Evolutionary conservation across 2,329 filamentous ascomycete genomes (phyloP).

Genomic region (Venturia oleaginea): DNA sequence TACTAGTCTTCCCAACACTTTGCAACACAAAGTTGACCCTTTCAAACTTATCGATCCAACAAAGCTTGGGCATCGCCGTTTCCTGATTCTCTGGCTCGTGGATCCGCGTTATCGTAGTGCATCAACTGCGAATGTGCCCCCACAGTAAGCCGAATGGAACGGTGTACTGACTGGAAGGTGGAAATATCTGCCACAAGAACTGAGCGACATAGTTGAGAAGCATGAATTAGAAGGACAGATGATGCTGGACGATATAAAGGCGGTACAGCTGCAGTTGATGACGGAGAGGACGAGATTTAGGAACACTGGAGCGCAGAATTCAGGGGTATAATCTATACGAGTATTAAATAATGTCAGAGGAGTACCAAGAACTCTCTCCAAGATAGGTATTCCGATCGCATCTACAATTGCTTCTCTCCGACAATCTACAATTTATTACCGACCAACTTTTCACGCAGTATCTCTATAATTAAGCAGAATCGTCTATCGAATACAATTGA

Average conservation of each 20-base stretch:
- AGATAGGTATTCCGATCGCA: too few species aligned
- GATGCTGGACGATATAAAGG: not conserved
- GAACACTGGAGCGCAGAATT: not conserved
- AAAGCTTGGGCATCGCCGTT: slow-evolving; percentile 45
- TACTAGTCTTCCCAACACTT: slow-evolving; percentile 1
- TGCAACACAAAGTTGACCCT: slow-evolving; percentile 43
- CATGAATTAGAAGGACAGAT: not conserved
- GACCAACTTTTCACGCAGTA: too few species aligned
- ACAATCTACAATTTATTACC: too few species aligned
- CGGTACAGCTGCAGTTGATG: not conserved
- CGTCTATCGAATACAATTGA: too few species aligned
- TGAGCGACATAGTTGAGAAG: not conserved
- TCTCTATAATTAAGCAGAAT: too few species aligned
- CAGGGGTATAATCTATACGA: not conserved
- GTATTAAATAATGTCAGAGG: not conserved
- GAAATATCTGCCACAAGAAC: too few species aligned
- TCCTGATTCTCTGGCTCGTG: slow-evolving; percentile 50
- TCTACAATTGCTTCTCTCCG: too few species aligned
- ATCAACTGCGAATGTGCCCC: slow-evolving; percentile 43
- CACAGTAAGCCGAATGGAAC: slow-evolving; percentile 38
- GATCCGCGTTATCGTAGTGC: slow-evolving; percentile 45
- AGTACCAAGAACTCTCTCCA: too few species aligned
- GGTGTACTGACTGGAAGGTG: not conserved
- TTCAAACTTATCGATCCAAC: slow-evolving; percentile 44
- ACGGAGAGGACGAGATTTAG: not conserved